Conservation (phyloP, 2,329 filamentous ascomycete species). For the Fusarium graminum region DNA sequence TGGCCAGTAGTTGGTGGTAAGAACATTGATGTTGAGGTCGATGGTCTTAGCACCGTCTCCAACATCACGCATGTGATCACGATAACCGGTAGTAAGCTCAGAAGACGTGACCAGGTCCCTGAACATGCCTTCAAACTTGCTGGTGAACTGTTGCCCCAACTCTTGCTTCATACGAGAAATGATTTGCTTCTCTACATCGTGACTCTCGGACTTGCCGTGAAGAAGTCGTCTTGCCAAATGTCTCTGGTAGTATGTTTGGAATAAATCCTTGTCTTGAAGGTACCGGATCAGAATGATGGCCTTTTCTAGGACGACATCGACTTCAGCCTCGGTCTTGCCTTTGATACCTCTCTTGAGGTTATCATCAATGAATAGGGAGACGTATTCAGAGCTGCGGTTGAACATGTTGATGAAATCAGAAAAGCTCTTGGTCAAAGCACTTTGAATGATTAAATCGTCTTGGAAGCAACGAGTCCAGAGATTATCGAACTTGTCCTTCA, state of each 20-base stretch:
- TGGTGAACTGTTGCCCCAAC: slow-evolving; percentile 92
- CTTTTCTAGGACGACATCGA: slow-evolving; percentile 87
- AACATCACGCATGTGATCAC: slow-evolving; percentile 70
- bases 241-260: slow-evolving; percentile 98
- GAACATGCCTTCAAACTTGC: slow-evolving; percentile 97
- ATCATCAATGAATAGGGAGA: slow-evolving; percentile 97
- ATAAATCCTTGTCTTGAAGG: slow-evolving; percentile 91
- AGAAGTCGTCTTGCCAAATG: slow-evolving; percentile 90
- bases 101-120: slow-evolving; percentile 92
- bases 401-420: slow-evolving; percentile 96
- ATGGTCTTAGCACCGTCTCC: slow-evolving; percentile 66
- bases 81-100: slow-evolving; percentile 84
- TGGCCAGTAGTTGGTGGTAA: slow-evolving; percentile 96
- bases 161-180: slow-evolving; percentile 98
- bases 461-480: slow-evolving; percentile 81
- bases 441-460: slow-evolving; percentile 81
- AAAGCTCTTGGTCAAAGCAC: slow-evolving; percentile 87
- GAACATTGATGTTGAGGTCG: slow-evolving; percentile 85
- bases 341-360: slow-evolving; percentile 94
- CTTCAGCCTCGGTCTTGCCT: slow-evolving; percentile 89
- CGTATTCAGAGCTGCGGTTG: slow-evolving; percentile 85
- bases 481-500: slow-evolving; percentile 91
- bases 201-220: slow-evolving; percentile 89
- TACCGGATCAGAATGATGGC: slow-evolving; percentile 90
- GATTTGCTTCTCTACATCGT: slow-evolving; percentile 95